phyloP scores from a whole-genome alignment of 108 stramenopile species.

The Chaetoceros muelleri region DNA sequence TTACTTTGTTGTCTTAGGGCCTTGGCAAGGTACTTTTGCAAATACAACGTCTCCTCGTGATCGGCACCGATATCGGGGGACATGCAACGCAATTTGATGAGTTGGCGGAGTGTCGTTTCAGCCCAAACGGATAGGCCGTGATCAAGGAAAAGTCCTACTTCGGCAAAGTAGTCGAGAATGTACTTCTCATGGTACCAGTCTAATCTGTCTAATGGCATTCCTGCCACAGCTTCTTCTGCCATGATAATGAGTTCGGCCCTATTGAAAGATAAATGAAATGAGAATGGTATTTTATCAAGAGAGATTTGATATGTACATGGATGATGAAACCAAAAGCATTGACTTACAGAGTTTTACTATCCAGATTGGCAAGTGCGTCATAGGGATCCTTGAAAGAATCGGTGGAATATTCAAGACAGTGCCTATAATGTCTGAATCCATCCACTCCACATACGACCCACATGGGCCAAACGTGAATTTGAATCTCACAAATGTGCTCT shows the following conservation, averaged over 20 bases:
- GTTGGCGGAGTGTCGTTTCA: constrained; percentile 55
- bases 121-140: constrained; percentile 73
- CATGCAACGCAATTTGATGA: constrained; percentile 62
- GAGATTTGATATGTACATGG: not conserved
- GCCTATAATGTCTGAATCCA: constrained; percentile 83
- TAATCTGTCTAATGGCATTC: constrained; percentile 70
- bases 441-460: constrained; percentile 81
- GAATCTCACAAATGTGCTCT: constrained; percentile 84
- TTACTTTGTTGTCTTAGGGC: constrained; percentile 47
- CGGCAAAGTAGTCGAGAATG: constrained; percentile 84
- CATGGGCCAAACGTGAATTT: constrained; percentile 80
- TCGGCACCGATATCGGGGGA: constrained; percentile 80
- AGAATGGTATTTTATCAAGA: not conserved
- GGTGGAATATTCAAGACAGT: constrained; percentile 81
- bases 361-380: constrained; percentile 70
- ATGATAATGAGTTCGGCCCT: constrained; percentile 77
- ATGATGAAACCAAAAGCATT: not conserved
- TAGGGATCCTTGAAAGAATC: constrained; percentile 76
- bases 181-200: constrained; percentile 87
- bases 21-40: constrained; percentile 59
- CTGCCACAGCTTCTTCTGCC: constrained; percentile 84
- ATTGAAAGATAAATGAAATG: too few species aligned
- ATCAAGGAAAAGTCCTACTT: constrained; percentile 69
- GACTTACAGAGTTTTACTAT: constrained; percentile 64
- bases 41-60: constrained; percentile 62